phyloP scores from a whole-genome alignment of 805 yeast genomes.

The Tanozyma kutaoensis region DNA sequence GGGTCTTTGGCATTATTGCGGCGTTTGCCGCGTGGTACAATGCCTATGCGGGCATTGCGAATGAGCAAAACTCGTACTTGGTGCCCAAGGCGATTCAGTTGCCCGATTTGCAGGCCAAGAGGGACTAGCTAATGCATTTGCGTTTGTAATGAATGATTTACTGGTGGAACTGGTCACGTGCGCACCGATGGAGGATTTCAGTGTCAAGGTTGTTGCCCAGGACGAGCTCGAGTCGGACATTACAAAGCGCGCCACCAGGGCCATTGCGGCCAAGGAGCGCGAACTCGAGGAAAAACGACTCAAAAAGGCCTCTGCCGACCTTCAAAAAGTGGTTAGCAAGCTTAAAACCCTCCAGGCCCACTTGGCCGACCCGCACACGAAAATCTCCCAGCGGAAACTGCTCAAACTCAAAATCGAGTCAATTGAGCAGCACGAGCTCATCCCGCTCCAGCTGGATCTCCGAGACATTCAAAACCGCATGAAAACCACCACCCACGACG shows the following conservation, averaged over 20 bases:
- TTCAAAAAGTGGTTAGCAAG: conserved; percentile 29
- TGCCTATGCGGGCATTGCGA: conserved; percentile 38
- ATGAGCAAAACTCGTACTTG: conserved; percentile 48
- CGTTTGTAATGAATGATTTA: too few species aligned
- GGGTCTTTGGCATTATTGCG: conserved; percentile 28
- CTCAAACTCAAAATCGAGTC: conserved; percentile 40
- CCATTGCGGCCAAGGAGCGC: conserved; percentile 45
- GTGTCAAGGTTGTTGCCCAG: conserved; percentile 64
- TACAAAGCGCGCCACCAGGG: conserved; percentile 53
- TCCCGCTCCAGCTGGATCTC: conserved; percentile 45
- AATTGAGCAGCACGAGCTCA: conserved; percentile 36
- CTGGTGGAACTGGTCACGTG: too few species aligned
- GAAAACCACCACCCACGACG: conserved; percentile 11
- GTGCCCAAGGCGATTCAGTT: conserved; percentile 36
- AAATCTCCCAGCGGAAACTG: conserved; percentile 50
- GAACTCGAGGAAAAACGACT: conserved; percentile 68
- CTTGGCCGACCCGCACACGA: conserved; percentile 37
- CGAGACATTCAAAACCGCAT: conserved; percentile 35
- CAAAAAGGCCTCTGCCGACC: conserved; percentile 45
- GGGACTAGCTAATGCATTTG: conserved; percentile 2
- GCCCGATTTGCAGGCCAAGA: conserved; percentile 25
- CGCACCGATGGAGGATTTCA: too few species aligned
- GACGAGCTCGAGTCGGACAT: conserved; percentile 63
- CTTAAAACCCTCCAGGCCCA: conserved; percentile 33
- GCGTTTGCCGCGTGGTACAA: conserved; percentile 32